These are phyloP conservation scores for Suillus ampliporus DNA, from an alignment of 768 basidiomycete species.

Conservation along the genomic window DNA sequence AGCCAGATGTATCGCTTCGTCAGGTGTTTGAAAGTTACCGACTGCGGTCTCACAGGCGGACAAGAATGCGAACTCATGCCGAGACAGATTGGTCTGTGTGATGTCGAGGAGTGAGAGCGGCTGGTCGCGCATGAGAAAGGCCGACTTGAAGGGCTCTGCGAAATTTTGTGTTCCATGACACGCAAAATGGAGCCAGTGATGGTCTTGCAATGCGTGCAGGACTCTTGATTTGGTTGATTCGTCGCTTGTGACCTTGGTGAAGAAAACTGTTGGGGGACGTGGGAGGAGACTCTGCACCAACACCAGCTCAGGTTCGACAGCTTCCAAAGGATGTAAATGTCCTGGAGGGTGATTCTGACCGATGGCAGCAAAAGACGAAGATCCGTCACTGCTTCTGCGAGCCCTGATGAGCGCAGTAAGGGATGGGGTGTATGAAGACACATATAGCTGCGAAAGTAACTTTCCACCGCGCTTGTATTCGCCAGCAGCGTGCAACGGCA, in stretches of 20 bases:
- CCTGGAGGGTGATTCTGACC: constrained; percentile 7
- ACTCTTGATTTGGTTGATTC: neutral
- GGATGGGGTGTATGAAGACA: constrained; percentile 18
- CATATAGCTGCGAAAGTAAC: constrained; percentile 1
- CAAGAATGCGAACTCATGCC: constrained; percentile 10
- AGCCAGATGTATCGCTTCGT: constrained; percentile 28
- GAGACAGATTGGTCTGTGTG: neutral
- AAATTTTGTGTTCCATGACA: constrained; percentile 21
- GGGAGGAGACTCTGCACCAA: neutral
- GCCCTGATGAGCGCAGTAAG: constrained; percentile 17
- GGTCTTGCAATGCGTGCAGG: neutral
- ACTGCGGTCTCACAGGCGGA: constrained; percentile 17
- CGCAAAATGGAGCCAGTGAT: constrained; percentile 25
- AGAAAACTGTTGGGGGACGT: neutral
- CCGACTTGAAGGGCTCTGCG: constrained; percentile 19
- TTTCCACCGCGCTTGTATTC: neutral
- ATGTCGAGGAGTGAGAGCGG: constrained; percentile 11
- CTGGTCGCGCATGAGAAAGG: neutral
- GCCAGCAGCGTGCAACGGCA: constrained; percentile 19
- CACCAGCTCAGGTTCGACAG: neutral
- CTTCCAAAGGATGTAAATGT: too few relatives aligned
- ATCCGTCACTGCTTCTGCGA: neutral
- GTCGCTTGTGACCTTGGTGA: neutral
- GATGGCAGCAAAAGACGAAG: constrained; percentile 7
- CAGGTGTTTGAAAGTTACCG: constrained; percentile 20